Evolutionary conservation across 495 filamentous ascomycete genomes (phyloP).

Genomic region (Annulohypoxylon stygium): DNA sequence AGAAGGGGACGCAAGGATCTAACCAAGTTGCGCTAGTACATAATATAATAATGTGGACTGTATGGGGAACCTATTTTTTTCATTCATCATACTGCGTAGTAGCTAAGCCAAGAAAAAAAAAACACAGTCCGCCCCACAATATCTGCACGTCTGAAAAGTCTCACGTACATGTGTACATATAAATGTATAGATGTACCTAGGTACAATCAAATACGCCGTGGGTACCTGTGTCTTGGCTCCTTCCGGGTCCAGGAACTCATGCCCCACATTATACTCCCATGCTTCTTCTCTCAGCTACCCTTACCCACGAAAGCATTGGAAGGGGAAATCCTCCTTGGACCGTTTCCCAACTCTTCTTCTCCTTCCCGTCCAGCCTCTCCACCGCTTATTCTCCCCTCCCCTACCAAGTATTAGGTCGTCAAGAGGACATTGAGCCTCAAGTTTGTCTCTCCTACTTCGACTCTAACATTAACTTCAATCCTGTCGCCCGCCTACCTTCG

Average conservation of each 20-base stretch:
- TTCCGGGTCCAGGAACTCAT: slow-evolving; percentile 52
- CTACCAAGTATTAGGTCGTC: slow-evolving; percentile 28
- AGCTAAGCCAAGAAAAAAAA: slow-evolving; percentile 30
- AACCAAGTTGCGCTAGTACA: background rate
- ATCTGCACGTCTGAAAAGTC: slow-evolving; percentile 40
- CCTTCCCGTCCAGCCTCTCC: slow-evolving; percentile 53
- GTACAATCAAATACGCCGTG: slow-evolving; percentile 42
- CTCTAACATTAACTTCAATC: slow-evolving; percentile 6
- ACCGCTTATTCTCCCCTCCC: slow-evolving; percentile 50
- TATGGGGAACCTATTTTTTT: slow-evolving; percentile 33
- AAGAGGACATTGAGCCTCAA: slow-evolving; percentile 37
- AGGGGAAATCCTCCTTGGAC: slow-evolving; percentile 53
- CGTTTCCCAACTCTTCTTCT: slow-evolving; percentile 51
- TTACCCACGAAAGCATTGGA: slow-evolving; percentile 41
- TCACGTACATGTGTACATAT: slow-evolving; percentile 26
- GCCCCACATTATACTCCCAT: slow-evolving; percentile 52
- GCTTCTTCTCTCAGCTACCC: slow-evolving; percentile 49
- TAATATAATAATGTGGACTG: slow-evolving; percentile 7
- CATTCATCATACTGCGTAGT: background rate
- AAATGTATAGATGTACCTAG: background rate
- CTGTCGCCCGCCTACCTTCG: slow-evolving; percentile 9
- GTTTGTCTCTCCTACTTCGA: slow-evolving; percentile 16
- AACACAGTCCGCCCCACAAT: slow-evolving; percentile 36
- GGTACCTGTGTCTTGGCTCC: slow-evolving; percentile 44
- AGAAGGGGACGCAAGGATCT: slow-evolving; percentile 21